Percentiles rank a stretch among this genome's conserved stretches.
Evolutionary conservation across 1,284 basidiomycete species (phyloP).

Genomic region (Coniferiporia weirii): DNA sequence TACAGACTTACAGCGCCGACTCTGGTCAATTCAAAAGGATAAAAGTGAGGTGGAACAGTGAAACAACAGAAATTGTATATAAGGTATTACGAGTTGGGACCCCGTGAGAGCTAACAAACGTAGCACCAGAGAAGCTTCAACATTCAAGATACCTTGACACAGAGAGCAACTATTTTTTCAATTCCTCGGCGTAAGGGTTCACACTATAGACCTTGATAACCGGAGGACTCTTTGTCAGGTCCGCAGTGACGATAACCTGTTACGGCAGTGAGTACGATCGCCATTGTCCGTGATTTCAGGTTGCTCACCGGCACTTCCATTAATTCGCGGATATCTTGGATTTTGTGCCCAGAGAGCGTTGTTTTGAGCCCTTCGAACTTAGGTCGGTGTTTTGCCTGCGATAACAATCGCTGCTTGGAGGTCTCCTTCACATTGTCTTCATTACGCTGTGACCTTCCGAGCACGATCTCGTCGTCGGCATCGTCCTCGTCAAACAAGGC

Average conservation of each 20-base stretch:
- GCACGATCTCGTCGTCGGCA: conserved; percentile 70
- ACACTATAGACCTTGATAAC: conserved; percentile 91
- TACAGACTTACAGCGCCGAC: background rate
- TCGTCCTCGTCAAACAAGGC: conserved; percentile 88
- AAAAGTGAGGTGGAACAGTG: background rate
- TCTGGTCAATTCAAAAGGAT: background rate
- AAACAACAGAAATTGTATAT: background rate
- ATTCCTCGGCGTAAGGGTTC: conserved; percentile 61
- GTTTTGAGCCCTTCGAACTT: conserved; percentile 77
- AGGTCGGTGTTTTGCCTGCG: conserved; percentile 65
- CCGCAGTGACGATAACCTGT: conserved; percentile 88
- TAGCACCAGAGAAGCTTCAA: too few species aligned
- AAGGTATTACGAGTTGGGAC: too few species aligned
- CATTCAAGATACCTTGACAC: background rate
- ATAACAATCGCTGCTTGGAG: conserved; percentile 73
- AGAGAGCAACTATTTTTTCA: conserved; percentile 20
- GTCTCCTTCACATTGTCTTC: conserved; percentile 42
- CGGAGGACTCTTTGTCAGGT: conserved; percentile 90
- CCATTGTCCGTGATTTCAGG: too few species aligned
- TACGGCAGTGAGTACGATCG: conserved; percentile 8
- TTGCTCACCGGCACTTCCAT: conserved; percentile 81
- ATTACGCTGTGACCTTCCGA: conserved; percentile 53
- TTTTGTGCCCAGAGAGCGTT: conserved; percentile 74
- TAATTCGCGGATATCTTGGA: conserved; percentile 88
- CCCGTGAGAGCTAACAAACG: too few species aligned